Percentiles rank a stretch among this genome's conserved stretches.
Evolutionary conservation across 2,329 filamentous ascomycete species (phyloP).

Genomic region (Fusarium clavum): DNA sequence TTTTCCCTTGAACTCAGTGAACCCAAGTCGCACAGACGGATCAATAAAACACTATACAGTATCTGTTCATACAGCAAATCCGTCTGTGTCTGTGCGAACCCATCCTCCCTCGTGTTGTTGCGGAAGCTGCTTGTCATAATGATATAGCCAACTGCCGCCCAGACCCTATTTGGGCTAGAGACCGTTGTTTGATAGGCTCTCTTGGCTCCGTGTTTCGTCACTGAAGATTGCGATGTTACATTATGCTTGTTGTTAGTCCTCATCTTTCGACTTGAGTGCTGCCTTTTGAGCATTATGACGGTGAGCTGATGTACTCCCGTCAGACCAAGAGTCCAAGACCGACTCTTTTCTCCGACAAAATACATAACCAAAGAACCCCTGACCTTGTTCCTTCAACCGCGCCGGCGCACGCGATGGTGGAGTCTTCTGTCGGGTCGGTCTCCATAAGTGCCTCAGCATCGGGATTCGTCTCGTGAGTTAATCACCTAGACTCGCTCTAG

Average conservation of each 20-base stretch:
- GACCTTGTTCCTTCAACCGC: conserved; percentile 21
- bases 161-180: conserved; percentile 33
- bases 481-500: conserved; percentile 28
- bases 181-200: conserved; percentile 33
- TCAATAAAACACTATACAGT: conserved; percentile 12
- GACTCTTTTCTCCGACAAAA: conserved; percentile 4
- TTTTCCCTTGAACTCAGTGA: background rate
- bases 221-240: conserved; percentile 35
- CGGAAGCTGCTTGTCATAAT: conserved; percentile 30
- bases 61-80: background rate
- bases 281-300: conserved; percentile 10
- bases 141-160: conserved; percentile 25
- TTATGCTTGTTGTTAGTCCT: conserved; percentile 6
- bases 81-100: conserved; percentile 30
- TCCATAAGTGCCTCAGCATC: conserved; percentile 40
- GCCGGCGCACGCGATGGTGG: conserved; percentile 44
- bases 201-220: conserved; percentile 12
- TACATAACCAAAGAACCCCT: conserved; percentile 20
- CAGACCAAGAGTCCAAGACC: background rate
- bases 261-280: conserved; percentile 6
- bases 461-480: conserved; percentile 18
- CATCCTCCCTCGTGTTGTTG: conserved; percentile 8
- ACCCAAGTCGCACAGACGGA: conserved; percentile 1
- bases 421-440: conserved; percentile 29
- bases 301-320: background rate